Base-by-base conservation (phyloP, 2,329 filamentous ascomycete genomes). In the Aspergillus tanneri region DNA sequence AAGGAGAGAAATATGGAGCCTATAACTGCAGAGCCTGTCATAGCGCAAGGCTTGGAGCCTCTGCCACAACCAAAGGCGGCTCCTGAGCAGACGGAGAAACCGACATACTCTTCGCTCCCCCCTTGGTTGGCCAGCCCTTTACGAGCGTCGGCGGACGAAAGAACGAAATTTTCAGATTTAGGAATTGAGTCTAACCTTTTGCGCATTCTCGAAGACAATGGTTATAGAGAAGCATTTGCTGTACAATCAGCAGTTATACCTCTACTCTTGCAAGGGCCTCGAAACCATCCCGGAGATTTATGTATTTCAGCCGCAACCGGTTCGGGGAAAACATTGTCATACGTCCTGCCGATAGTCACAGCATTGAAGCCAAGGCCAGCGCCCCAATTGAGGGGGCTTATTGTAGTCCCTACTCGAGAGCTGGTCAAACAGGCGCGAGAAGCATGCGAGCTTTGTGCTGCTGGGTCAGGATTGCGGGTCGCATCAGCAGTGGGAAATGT, bases 301-400 rank as follows among this genome's bases (percentile, higher is more conserved):
- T 86, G 95, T 36, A 85, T 99, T 2, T 93, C 90, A 6, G 93
- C 95, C 0, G 88, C 92, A 1, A 99, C 93, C 0, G 93, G 93
- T 7, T 97, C 93, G 0, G 93, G 93, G 47, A 99, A 99, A 67
- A 99, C 93, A 0, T 70, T 99, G 12, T 87, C 92, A 0, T 99
- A 99, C 62, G 82, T 92, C 0, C 74, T 99, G 2, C 93, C 93
- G 0, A 83, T 99, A 49, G 80, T 95, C 3, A 83, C 90, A 37
- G 84, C 86, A 42, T 74, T 99, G 40, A 85, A 86, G 56, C 76
- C 80, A 24, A 79, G 80, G 11, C 72, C 73, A 18, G 77, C 83
- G 9, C 87, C 86, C 0, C 81, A 81, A 46, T 72, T 99, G 7
- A 81, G 88, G 30, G 91, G 86, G 0, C 70, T 99, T 1, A 83